These are phyloP conservation scores for Mychonastes homosphaera DNA, from an alignment of 139 green algal genomes.

Conservation along the genomic window DNA sequence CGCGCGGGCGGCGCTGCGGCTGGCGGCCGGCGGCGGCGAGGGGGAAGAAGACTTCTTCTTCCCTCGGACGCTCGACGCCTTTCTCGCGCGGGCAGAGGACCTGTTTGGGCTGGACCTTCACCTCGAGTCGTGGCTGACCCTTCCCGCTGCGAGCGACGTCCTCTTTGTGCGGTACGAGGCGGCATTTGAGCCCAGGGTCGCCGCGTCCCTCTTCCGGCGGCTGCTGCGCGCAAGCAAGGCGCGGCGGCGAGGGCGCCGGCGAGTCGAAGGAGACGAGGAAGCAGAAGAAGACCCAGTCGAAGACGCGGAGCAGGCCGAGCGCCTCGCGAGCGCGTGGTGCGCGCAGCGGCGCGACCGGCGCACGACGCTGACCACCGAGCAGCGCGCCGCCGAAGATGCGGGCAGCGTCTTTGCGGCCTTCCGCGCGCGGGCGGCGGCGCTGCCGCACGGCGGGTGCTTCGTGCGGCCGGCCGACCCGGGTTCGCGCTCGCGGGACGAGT, in stretches of 20 bases:
- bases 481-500: too few species aligned
- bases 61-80: neutral
- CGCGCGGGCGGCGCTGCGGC: neutral
- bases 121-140: slow-evolving; percentile 24
- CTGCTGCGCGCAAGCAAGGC: slow-evolving; percentile 8
- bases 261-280: neutral
- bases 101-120: slow-evolving; percentile 33
- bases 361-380: slow-evolving; percentile 8
- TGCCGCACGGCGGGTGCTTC: too few species aligned
- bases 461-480: too few species aligned
- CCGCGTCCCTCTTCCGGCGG: slow-evolving; percentile 9
- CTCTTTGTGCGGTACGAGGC: slow-evolving; percentile 35
- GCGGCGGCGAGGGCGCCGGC: neutral
- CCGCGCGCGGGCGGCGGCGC: neutral
- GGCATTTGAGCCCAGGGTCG: slow-evolving; percentile 29
- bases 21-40: neutral
- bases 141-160: slow-evolving; percentile 16
- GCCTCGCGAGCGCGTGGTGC: slow-evolving; percentile 16
- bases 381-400: neutral
- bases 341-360: neutral
- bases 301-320: too few species aligned
- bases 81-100: slow-evolving; percentile 17
- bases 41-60: neutral
- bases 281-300: neutral
- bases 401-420: neutral